These are phyloP conservation scores for Pisolithus orientalis DNA, from an alignment of 768 basidiomycete genomes.

Conservation along the genomic window DNA sequence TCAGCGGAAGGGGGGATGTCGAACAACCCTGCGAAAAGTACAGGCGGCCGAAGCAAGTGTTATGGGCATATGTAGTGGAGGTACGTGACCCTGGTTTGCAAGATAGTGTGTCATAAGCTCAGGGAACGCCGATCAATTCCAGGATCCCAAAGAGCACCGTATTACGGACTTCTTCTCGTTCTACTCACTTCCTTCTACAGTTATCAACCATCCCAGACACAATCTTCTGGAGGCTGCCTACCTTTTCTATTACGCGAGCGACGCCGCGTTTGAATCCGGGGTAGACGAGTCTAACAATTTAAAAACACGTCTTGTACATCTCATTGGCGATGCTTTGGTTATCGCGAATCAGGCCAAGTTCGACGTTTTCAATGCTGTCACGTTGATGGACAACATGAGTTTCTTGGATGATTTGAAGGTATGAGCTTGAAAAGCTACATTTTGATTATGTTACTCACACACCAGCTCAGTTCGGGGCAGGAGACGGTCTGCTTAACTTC, in stretches of 20 bases:
- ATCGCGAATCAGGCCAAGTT: slow-evolving; percentile 82
- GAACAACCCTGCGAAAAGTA: slow-evolving; percentile 31
- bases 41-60: slow-evolving; percentile 74
- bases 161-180: slow-evolving; percentile 98
- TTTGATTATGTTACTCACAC: neutral
- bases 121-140: neutral
- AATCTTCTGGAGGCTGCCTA: slow-evolving; percentile 86
- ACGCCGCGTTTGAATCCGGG: slow-evolving; percentile 56
- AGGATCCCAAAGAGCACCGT: slow-evolving; percentile 77
- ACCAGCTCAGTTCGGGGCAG: slow-evolving; percentile 71
- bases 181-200: slow-evolving; percentile 92
- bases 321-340: slow-evolving; percentile 77
- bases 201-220: slow-evolving; percentile 73
- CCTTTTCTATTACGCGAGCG: slow-evolving; percentile 91
- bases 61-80: slow-evolving; percentile 96
- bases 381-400: slow-evolving; percentile 86
- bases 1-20: slow-evolving; percentile 68
- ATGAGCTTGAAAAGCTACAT: slow-evolving; percentile 11
- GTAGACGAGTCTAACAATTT: slow-evolving; percentile 58
- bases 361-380: slow-evolving; percentile 94
- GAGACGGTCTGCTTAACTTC: slow-evolving; percentile 87
- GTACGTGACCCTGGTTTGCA: slow-evolving; percentile 34
- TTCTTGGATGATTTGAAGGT: slow-evolving; percentile 85
- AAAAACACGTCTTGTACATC: slow-evolving; percentile 59
- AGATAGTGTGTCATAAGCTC: neutral